phyloP scores from a whole-genome alignment of 108 stramenopile species.

The Schizochytrium sp. region DNA sequence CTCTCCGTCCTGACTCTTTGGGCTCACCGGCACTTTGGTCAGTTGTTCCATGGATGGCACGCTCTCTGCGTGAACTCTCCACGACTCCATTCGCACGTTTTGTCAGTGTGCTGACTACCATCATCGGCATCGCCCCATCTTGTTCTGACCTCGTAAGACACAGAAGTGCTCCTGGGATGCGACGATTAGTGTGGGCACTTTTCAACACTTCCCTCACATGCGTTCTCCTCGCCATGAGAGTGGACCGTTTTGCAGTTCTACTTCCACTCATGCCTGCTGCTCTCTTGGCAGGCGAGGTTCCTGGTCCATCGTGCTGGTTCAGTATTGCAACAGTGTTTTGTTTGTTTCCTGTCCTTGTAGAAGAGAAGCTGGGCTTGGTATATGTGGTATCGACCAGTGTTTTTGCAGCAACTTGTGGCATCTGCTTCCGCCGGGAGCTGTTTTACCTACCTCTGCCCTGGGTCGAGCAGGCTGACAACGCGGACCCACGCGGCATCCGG shows the following conservation, averaged over 20 bases:
- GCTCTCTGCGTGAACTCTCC: not conserved
- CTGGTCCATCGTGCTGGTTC: slow-evolving; percentile 59
- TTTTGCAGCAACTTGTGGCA: slow-evolving; percentile 26
- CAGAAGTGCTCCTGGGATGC: not conserved
- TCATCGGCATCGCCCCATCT: not conserved
- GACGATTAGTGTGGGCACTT: slow-evolving; percentile 32
- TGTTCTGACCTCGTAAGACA: slow-evolving; percentile 26
- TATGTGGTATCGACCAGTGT: slow-evolving; percentile 30
- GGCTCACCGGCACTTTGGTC: slow-evolving; percentile 12
- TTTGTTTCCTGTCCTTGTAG: not conserved
- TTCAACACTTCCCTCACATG: slow-evolving; percentile 29
- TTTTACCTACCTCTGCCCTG: slow-evolving; percentile 25
- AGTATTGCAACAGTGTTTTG: slow-evolving; percentile 12
- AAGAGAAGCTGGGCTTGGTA: not conserved
- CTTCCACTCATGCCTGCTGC: slow-evolving; percentile 37
- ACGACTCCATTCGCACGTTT: not conserved
- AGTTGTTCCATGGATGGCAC: not conserved
- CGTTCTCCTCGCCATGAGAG: not conserved
- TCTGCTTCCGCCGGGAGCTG: slow-evolving; percentile 55
- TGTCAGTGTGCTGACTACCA: not conserved
- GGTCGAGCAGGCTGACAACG: slow-evolving; percentile 9
- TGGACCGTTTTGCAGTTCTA: slow-evolving; percentile 29
- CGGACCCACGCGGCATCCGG: not conserved
- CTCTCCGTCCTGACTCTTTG: not conserved
- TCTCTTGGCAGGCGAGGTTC: slow-evolving; percentile 24